Evolutionary conservation across 495 filamentous ascomycete species (phyloP).

Genomic region (Hyaloscypha variabilis): DNA sequence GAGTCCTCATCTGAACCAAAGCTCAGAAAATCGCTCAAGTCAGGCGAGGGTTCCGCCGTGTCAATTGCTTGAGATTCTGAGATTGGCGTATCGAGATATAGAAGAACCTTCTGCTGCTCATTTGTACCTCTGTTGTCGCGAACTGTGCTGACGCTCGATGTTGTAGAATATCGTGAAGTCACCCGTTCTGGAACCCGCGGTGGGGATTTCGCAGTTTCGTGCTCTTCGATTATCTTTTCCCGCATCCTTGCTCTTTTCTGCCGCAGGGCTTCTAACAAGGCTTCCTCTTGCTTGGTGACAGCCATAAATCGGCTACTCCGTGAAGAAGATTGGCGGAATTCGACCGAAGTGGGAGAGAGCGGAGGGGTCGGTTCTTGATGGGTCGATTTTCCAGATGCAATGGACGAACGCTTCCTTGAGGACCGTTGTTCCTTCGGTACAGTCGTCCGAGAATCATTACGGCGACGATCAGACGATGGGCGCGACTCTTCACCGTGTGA

Average conservation of each 20-base stretch:
- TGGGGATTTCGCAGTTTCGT: slow-evolving; percentile 31
- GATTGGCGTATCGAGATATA: slow-evolving; percentile 29
- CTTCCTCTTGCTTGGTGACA: slow-evolving; percentile 83
- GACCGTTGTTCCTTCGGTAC: slow-evolving; percentile 5
- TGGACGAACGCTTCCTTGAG: slow-evolving; percentile 10
- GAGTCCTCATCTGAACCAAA: slow-evolving; percentile 33
- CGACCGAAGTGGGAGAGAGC: slow-evolving; percentile 48
- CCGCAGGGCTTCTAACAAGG: slow-evolving; percentile 79
- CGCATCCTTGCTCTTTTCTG: slow-evolving; percentile 76
- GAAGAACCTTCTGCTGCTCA: slow-evolving; percentile 21
- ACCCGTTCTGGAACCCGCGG: slow-evolving; percentile 16
- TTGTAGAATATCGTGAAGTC: slow-evolving; percentile 15
- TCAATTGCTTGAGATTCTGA: slow-evolving; percentile 20
- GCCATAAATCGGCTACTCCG: slow-evolving; percentile 72
- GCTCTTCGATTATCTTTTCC: slow-evolving; percentile 67
- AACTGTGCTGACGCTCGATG: slow-evolving; percentile 17
- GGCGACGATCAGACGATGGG: neutral
- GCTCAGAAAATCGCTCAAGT: slow-evolving; percentile 33
- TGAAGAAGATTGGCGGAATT: slow-evolving; percentile 33
- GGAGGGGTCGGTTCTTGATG: slow-evolving; percentile 47
- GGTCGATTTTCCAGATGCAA: slow-evolving; percentile 27
- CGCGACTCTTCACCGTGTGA: neutral
- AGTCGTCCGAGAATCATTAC: slow-evolving; percentile 9
- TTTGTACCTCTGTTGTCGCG: neutral
- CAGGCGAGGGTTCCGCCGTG: slow-evolving; percentile 31